Evolutionary conservation across 352 stramenopile species (phyloP).

Genomic region (Phytophthora sojae): DNA sequence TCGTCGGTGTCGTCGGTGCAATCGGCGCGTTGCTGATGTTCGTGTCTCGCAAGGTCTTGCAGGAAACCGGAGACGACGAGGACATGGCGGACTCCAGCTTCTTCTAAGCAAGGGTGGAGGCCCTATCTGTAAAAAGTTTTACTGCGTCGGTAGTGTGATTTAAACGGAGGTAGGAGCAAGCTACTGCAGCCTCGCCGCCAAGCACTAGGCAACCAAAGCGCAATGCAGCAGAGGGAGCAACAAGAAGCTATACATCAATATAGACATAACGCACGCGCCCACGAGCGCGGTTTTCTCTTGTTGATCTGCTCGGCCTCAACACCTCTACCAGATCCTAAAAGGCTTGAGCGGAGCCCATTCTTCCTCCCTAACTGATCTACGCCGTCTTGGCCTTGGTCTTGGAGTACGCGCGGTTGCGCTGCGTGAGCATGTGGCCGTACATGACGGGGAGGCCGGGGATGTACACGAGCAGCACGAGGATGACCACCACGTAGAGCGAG

Average conservation of each 20-base stretch:
- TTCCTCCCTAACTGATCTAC: conserved; percentile 32
- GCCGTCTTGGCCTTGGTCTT: conserved; percentile 81
- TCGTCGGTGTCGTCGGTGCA: conserved; percentile 60
- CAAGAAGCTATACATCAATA: conserved; percentile 37
- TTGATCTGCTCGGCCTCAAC: conserved; percentile 19
- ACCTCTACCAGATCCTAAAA: conserved; percentile 13
- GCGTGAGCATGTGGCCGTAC: conserved; percentile 88
- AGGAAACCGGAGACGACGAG: conserved; percentile 56
- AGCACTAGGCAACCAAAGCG: conserved; percentile 16
- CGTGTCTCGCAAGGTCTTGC: conserved; percentile 62
- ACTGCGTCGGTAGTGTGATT: conserved; percentile 29
- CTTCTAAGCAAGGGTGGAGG: conserved; percentile 27
- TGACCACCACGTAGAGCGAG: conserved; percentile 77
- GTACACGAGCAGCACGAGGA: conserved; percentile 78
- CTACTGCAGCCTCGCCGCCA: neutral
- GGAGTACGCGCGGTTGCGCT: conserved; percentile 85
- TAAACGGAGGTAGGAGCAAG: conserved; percentile 12
- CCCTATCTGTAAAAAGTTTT: conserved; percentile 34
- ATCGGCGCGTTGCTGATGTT: conserved; percentile 62
- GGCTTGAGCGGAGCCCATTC: neutral
- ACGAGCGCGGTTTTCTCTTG: conserved; percentile 32
- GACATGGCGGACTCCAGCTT: conserved; percentile 32
- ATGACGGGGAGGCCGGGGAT: conserved; percentile 82
- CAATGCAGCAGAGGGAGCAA: conserved; percentile 25
- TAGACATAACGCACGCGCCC: conserved; percentile 23